These are phyloP conservation scores for Neoboletus brunneissimus DNA, from an alignment of 768 basidiomycete species.

Conservation along the genomic window DNA sequence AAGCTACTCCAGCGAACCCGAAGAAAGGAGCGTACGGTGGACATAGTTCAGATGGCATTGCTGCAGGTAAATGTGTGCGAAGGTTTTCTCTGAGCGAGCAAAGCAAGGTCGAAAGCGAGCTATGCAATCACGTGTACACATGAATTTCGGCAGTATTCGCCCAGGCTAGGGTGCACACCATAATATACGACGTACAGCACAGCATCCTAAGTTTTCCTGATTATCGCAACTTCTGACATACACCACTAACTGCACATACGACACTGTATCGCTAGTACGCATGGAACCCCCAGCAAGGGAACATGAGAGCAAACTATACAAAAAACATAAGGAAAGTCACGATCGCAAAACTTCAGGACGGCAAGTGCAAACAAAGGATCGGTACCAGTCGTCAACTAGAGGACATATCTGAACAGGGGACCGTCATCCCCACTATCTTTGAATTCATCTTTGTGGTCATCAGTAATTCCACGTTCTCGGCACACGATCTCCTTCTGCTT, in stretches of 20 bases:
- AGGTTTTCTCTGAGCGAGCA: neutral
- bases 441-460: constrained; percentile 38
- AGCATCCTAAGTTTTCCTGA: too few species aligned
- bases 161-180: too few species aligned
- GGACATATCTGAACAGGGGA: constrained; percentile 48
- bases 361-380: neutral
- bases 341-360: neutral
- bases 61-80: too few species aligned
- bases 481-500: constrained; percentile 44
- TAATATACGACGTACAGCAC: too few species aligned
- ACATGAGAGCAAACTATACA: neutral
- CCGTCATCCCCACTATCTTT: constrained; percentile 48
- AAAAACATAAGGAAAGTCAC: neutral
- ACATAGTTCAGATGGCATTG: constrained; percentile 59
- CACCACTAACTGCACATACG: neutral
- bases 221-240: too few species aligned
- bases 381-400: constrained; percentile 5
- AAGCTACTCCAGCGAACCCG: constrained; percentile 95
- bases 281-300: neutral
- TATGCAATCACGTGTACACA: constrained; percentile 13
- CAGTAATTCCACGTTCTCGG: constrained; percentile 40
- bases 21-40: constrained; percentile 98
- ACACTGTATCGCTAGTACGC: neutral
- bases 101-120: neutral
- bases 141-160: neutral